phyloP scores from a whole-genome alignment of 768 basidiomycete genomes.

The Mrakia blollopis region DNA sequence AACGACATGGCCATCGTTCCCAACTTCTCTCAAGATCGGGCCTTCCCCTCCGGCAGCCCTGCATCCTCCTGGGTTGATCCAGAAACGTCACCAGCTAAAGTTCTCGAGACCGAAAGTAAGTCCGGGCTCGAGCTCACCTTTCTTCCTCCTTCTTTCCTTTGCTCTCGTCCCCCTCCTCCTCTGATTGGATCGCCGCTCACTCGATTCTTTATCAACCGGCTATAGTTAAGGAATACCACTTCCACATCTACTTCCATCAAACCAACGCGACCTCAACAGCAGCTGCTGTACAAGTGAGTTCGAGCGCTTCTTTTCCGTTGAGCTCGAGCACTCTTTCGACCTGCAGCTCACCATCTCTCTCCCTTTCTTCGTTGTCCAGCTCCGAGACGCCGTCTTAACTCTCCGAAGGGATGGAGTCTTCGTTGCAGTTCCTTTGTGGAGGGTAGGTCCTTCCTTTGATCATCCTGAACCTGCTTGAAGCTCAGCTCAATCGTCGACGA shows the following conservation, averaged over 20 bases:
- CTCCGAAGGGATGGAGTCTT: background rate
- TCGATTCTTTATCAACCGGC: too few relatives aligned
- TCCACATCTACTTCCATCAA: slow-evolving; percentile 1
- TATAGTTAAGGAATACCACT: background rate
- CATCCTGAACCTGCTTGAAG: too few relatives aligned
- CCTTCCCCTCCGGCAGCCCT: background rate
- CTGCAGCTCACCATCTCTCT: background rate
- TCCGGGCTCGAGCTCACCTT: background rate
- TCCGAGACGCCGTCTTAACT: background rate
- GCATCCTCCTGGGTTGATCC: background rate
- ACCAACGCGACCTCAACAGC: background rate
- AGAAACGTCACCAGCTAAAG: background rate
- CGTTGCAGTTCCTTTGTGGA: background rate
- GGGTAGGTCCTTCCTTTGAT: background rate
- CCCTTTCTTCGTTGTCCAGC: background rate
- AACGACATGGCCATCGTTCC: background rate
- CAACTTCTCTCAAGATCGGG: background rate
- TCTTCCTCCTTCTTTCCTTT: background rate
- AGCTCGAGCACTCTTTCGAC: too few relatives aligned
- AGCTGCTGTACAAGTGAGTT: background rate
- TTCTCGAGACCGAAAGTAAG: background rate
- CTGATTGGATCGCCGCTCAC: background rate
- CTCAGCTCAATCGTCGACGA: too few relatives aligned
- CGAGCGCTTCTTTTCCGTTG: background rate
- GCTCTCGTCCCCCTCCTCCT: background rate